Base-by-base conservation (phyloP, 495 filamentous ascomycete genomes). In the Lentithecium fluviatile region DNA sequence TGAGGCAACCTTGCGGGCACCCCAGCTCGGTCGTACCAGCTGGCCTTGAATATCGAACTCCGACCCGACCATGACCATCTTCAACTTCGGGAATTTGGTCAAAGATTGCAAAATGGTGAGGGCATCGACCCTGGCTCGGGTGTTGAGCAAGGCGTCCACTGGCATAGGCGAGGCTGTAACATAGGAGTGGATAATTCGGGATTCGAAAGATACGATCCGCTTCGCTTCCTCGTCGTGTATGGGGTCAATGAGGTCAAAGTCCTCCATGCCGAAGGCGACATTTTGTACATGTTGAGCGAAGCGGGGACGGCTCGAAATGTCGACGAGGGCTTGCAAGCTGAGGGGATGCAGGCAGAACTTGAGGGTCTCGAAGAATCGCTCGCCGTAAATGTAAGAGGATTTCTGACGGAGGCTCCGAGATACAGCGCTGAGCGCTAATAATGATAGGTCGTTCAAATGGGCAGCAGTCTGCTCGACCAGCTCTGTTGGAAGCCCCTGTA, bases 261-360 rank as follows among this genome's bases (percentile, higher is more conserved):
- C 7, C 17, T 50, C 47, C 5, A 8, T 50, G 17, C 47, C 23
- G 17, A 50, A 50, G 11, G 24, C 47, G 24, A 50, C 17, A 17
- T 50, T 23, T 24, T 32, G 19, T 10, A 52, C 49, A 25, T 52
- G 49, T 10, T 25, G 32, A 12, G 49, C 49, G 13, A 52, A n/a
- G 15, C 8, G 12, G 13, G 49, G 25, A 25, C 6, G 24, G 24
- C 13, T 23, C 12, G 49, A 3, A 8, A 34, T 52, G 20, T 34
- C 49, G 11, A 24, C 34, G 15, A 52, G 26, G 2, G 29, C 24
- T 15, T 52, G 49, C 23, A 49, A 15, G 46, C 46, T 49, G 19
- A 20, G 6, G 17, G 19, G 46, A 23, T 49, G 46, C 17, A 52
- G 49, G 20, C 49, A 52, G 26, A 52, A 52, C 29, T 52, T 52